Conservation (phyloP, 306 rosid species). For the Bauhinia variegata region DNA sequence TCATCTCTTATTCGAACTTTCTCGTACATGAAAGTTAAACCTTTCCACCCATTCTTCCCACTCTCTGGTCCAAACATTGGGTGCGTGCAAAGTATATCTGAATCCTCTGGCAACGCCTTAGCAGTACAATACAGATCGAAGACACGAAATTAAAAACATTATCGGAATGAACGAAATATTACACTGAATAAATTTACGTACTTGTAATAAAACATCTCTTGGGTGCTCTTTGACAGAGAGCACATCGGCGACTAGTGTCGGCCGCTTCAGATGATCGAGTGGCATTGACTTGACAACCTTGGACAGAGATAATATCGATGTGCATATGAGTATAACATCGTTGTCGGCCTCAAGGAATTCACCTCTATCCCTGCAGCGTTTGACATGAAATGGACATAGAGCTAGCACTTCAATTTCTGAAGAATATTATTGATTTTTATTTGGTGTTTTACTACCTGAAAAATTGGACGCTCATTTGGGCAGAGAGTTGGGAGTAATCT, state of each 20-base stretch:
- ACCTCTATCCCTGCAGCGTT: slow-evolving; percentile 35
- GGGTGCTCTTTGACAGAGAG: slow-evolving; percentile 78
- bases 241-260: slow-evolving; percentile 63
- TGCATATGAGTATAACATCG: slow-evolving; percentile 60
- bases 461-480: slow-evolving; percentile 35
- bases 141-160: neutral
- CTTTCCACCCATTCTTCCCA: slow-evolving; percentile 68
- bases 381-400: neutral
- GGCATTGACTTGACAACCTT: slow-evolving; percentile 63
- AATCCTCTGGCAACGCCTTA: slow-evolving; percentile 58
- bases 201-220: slow-evolving; percentile 48
- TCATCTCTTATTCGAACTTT: slow-evolving; percentile 64
- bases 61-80: slow-evolving; percentile 75
- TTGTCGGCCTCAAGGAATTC: neutral
- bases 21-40: slow-evolving; percentile 55
- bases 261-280: slow-evolving; percentile 43
- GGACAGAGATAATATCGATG: slow-evolving; percentile 57
- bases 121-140: slow-evolving; percentile 2
- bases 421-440: neutral
- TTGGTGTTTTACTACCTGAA: slow-evolving; percentile 24
- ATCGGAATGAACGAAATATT: no score
- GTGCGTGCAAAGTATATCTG: slow-evolving; percentile 64
- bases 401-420: neutral
- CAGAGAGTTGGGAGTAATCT: slow-evolving; percentile 38
- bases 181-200: no score